These are phyloP conservation scores for Curvularia sp. DNA, from an alignment of 2,329 filamentous ascomycete species.

Conservation along the genomic window DNA sequence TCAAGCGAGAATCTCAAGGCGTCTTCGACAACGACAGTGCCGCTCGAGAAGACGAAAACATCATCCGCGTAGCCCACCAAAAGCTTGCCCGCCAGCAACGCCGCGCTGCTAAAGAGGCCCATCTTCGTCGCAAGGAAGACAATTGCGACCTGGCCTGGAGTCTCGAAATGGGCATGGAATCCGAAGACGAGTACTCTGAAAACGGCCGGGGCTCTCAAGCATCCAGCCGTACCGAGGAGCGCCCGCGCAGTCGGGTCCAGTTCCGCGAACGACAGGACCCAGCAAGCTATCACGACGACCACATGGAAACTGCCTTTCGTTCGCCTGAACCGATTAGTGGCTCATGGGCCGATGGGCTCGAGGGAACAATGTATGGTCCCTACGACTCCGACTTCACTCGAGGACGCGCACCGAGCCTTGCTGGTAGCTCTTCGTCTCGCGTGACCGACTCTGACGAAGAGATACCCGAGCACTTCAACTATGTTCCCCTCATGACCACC, in stretches of 20 bases:
- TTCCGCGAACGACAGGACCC: conserved; percentile 32
- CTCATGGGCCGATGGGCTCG: conserved; percentile 62
- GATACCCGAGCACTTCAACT: conserved; percentile 86
- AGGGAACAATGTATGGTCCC: conserved; percentile 79
- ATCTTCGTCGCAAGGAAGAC: conserved; percentile 39
- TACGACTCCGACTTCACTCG: conserved; percentile 67
- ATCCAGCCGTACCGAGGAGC: conserved; percentile 32
- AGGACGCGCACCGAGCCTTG: conserved; percentile 78
- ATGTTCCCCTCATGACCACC: conserved; percentile 91
- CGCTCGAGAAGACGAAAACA: conserved; percentile 54
- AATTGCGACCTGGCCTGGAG: conserved; percentile 76
- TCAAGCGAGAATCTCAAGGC: conserved; percentile 72
- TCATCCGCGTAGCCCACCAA: conserved; percentile 46
- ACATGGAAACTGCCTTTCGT: conserved; percentile 49
- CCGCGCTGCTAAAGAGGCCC: conserved; percentile 48
- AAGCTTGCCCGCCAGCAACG: conserved; percentile 56
- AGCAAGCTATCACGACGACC: conserved; percentile 30
- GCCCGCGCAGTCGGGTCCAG: conserved; percentile 27
- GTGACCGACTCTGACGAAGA: conserved; percentile 56
- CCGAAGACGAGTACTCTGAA: conserved; percentile 58
- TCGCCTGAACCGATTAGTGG: conserved; percentile 32
- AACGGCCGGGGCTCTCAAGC: conserved; percentile 37
- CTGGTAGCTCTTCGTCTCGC: conserved; percentile 73
- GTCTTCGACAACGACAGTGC: conserved; percentile 54
- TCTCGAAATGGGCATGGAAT: conserved; percentile 75